Conservation (phyloP, 176 grass and related monocot genomes). For the Carex littledalei region DNA sequence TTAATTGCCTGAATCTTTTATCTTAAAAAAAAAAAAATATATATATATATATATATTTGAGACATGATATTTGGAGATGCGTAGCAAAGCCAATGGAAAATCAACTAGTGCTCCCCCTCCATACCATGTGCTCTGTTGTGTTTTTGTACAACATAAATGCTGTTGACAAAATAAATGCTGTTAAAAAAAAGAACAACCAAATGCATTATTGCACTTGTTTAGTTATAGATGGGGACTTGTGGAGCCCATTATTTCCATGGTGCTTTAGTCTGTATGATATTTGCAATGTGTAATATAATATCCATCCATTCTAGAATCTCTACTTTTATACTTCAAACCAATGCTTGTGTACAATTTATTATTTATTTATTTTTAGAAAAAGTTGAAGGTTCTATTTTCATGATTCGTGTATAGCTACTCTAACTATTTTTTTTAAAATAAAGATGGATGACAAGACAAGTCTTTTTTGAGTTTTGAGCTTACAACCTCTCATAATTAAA, state of each 20-base stretch:
- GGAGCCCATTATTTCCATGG: neutral
- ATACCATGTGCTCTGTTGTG: neutral
- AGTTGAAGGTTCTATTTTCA: no score
- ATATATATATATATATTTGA: no score
- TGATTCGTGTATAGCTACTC: no score
- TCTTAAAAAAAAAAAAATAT: no score
- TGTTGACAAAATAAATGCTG: no score
- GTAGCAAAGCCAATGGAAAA: neutral
- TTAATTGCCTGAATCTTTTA: no score
- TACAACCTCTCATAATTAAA: no score
- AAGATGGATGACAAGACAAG: no score
- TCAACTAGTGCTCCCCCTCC: neutral
- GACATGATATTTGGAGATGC: neutral
- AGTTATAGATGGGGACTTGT: neutral
- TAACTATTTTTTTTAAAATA: no score
- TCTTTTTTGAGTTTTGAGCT: no score
- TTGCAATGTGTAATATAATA: neutral
- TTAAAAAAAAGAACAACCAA: neutral
- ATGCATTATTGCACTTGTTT: neutral
- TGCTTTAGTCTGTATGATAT: neutral
- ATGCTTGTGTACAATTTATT: neutral
- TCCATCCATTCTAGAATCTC: neutral
- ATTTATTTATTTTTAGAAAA: no score
- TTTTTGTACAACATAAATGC: no score
- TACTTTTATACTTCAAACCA: neutral